phyloP scores from a whole-genome alignment of 2,329 filamentous ascomycete genomes.

The Paraphoma chrysanthemicola region DNA sequence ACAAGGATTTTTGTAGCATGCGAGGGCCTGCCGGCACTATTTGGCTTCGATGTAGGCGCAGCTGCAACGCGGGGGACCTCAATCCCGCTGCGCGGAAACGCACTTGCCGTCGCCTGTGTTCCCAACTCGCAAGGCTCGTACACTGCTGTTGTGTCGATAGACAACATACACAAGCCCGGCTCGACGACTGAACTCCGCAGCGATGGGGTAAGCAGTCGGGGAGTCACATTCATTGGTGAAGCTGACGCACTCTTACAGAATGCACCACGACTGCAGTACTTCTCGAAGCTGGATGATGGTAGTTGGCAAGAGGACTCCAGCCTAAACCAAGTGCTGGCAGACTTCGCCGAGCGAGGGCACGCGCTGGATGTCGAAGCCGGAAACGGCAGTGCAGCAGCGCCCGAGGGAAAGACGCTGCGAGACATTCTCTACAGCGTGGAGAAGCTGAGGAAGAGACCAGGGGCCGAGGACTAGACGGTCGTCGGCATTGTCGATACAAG shows the following conservation, averaged over 20 bases:
- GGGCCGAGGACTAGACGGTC: constrained; percentile 39
- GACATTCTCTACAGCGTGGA: constrained; percentile 56
- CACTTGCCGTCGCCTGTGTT: constrained; percentile 62
- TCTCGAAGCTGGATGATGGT: constrained; percentile 26
- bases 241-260: constrained; percentile 12
- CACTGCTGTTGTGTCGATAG: constrained; percentile 59
- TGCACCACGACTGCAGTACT: constrained; percentile 32
- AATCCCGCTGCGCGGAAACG: constrained; percentile 68
- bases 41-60: constrained; percentile 64
- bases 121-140: constrained; percentile 9
- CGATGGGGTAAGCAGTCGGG: constrained; percentile 31
- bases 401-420: constrained; percentile 49
- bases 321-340: constrained; percentile 20
- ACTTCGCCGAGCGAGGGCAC: constrained; percentile 16
- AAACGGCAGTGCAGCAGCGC: constrained; percentile 22
- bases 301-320: constrained; percentile 30
- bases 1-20: constrained; percentile 49
- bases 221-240: background rate
- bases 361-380: constrained; percentile 9
- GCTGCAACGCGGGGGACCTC: constrained; percentile 46
- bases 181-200: constrained; percentile 54
- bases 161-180: constrained; percentile 59
- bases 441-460: constrained; percentile 58
- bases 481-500: no score
- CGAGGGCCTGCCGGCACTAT: constrained; percentile 64